Evolutionary conservation across 2,329 filamentous ascomycete genomes (phyloP).

Genomic region (Trichoderma semiorbis): DNA sequence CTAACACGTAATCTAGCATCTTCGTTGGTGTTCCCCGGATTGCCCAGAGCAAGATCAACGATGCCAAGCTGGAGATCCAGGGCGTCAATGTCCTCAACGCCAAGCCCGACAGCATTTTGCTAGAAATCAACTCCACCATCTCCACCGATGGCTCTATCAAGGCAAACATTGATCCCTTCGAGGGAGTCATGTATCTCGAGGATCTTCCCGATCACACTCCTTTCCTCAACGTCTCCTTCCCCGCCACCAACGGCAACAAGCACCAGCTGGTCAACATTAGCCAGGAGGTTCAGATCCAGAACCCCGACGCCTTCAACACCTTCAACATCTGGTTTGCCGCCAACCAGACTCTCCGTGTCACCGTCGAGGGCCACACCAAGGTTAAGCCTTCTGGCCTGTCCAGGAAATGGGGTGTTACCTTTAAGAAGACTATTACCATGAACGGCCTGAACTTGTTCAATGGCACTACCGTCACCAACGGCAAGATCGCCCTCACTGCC

Average conservation of each 20-base stretch:
- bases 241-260: constrained; percentile 47
- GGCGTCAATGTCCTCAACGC: constrained; percentile 49
- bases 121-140: constrained; percentile 57
- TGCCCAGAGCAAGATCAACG: constrained; percentile 54
- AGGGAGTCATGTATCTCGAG: constrained; percentile 53
- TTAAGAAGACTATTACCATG: constrained; percentile 53
- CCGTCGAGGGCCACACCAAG: constrained; percentile 50
- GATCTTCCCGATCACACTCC: constrained; percentile 45
- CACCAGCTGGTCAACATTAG: constrained; percentile 50
- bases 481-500: constrained; percentile 42
- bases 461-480: constrained; percentile 51
- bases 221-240: constrained; percentile 52
- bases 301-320: constrained; percentile 47
- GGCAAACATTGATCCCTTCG: constrained; percentile 49
- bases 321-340: constrained; percentile 55
- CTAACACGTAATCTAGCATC: constrained; percentile 39
- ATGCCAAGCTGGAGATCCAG: constrained; percentile 50
- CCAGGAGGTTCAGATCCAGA: constrained; percentile 45
- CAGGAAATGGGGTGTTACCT: constrained; percentile 48
- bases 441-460: constrained; percentile 53
- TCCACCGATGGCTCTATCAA: constrained; percentile 49
- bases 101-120: constrained; percentile 41
- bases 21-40: constrained; percentile 55
- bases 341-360: constrained; percentile 49
- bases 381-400: constrained; percentile 49